A percentile compares a stretch with the other conserved stretches of the same genome.
phyloP scores from a whole-genome alignment of 1,139 yeast species.

The Protomyces inouyei region DNA sequence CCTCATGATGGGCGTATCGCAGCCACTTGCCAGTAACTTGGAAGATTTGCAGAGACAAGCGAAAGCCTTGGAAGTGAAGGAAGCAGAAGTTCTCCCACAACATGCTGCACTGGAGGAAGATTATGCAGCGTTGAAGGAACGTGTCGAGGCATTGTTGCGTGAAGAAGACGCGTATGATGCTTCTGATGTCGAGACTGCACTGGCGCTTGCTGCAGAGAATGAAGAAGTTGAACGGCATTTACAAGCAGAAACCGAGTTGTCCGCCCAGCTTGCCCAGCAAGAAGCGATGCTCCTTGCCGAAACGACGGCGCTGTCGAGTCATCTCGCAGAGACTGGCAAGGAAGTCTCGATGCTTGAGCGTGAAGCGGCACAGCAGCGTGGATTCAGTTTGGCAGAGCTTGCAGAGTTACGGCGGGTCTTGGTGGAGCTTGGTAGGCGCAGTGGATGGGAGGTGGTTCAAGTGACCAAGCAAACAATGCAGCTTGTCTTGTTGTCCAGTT shows the following conservation, averaged over 20 bases:
- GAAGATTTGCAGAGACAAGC: conserved; percentile 30
- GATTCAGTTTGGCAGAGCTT: conserved; percentile 43
- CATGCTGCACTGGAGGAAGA: conserved; percentile 35
- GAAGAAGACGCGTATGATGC: conserved; percentile 16
- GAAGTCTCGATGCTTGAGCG: conserved; percentile 28
- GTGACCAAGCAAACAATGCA: neutral
- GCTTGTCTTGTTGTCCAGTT: conserved; percentile 6
- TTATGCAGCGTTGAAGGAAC: conserved; percentile 37
- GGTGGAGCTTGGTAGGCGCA: conserved; percentile 1
- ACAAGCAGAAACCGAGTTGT: conserved; percentile 28
- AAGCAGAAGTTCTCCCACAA: conserved; percentile 39
- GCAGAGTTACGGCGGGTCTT: conserved; percentile 45
- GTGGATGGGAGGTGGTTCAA: conserved; percentile 27
- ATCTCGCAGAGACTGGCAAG: neutral
- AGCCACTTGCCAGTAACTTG: conserved; percentile 41
- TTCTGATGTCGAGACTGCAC: conserved; percentile 30
- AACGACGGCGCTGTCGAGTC: neutral
- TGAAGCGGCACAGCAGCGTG: conserved; percentile 28
- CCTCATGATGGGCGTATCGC: conserved; percentile 45
- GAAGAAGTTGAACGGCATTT: conserved; percentile 28
- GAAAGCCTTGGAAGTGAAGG: conserved; percentile 31
- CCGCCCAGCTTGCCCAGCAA: conserved; percentile 7
- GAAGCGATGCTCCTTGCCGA: conserved; percentile 5
- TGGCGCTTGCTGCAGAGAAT: conserved; percentile 28
- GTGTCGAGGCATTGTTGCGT: conserved; percentile 34